Percentiles rank a stretch among this genome's conserved stretches.
Conservation (phyloP, 2,329 filamentous ascomycete species). For the Myotisia sp. region DNA sequence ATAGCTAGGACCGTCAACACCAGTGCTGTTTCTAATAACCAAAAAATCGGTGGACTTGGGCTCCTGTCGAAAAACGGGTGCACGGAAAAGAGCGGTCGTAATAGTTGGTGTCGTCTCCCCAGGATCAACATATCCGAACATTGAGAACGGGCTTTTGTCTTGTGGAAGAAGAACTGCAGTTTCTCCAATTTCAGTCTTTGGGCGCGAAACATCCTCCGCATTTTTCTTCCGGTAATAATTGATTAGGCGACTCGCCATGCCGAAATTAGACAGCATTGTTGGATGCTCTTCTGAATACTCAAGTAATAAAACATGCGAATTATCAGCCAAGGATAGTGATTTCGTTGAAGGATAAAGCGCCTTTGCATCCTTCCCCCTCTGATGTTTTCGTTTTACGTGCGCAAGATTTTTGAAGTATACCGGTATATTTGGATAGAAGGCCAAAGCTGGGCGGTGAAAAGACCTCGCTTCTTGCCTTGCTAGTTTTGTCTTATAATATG, state of each 20-base stretch:
- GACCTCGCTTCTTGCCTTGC: constrained; percentile 57
- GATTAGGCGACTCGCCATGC: constrained; percentile 90
- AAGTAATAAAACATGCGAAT: constrained; percentile 71
- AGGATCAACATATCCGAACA: constrained; percentile 83
- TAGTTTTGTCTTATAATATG: constrained; percentile 85
- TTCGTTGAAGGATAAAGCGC: constrained; percentile 67
- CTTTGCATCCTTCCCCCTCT: constrained; percentile 63
- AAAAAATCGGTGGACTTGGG: constrained; percentile 71
- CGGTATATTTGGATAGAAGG: constrained; percentile 54
- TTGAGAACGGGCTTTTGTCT: constrained; percentile 88
- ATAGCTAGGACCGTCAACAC: constrained; percentile 61
- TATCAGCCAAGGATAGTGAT: constrained; percentile 76
- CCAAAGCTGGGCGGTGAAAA: constrained; percentile 69
- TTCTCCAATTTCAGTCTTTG: constrained; percentile 76
- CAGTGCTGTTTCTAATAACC: constrained; percentile 67
- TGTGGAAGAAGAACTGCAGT: constrained; percentile 76
- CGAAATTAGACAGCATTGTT: constrained; percentile 83
- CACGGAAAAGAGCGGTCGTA: constrained; percentile 89
- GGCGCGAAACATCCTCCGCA: constrained; percentile 57
- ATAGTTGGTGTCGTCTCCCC: constrained; percentile 83
- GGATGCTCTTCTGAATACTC: constrained; percentile 95
- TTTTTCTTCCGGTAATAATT: constrained; percentile 91
- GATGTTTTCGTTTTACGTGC: constrained; percentile 63
- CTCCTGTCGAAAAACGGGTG: constrained; percentile 80
- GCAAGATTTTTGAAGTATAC: constrained; percentile 61